A percentile compares a stretch with the other conserved stretches of the same genome.
These are phyloP conservation scores for Leucocoprinus leucothites DNA, from an alignment of 768 basidiomycete genomes.

Conservation along the genomic window DNA sequence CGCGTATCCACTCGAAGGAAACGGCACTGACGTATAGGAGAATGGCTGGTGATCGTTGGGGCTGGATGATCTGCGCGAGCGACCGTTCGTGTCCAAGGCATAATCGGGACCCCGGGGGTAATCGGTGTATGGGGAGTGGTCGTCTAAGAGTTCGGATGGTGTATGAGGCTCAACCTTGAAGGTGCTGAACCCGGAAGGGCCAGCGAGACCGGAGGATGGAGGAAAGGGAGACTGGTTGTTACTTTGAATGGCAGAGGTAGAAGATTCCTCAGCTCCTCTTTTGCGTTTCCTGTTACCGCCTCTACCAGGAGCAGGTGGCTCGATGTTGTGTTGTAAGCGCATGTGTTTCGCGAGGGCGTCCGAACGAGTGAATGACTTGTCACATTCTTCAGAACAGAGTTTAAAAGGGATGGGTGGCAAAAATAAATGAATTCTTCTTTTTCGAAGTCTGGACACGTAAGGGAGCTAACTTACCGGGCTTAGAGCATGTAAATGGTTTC, in stretches of 20 bases:
- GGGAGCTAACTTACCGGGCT: conserved; percentile 56
- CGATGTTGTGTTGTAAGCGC: conserved; percentile 82
- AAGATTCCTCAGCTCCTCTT: conserved; percentile 40
- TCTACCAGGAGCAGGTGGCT: conserved; percentile 68
- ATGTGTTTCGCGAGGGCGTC: conserved; percentile 93
- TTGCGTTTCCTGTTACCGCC: conserved; percentile 73
- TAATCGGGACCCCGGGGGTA: conserved; percentile 18
- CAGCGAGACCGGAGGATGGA: conserved; percentile 8
- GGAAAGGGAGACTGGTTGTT: not conserved
- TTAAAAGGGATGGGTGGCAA: conserved; percentile 8
- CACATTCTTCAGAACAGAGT: conserved; percentile 62
- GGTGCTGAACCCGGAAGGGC: conserved; percentile 41
- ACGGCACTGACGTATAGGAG: conserved; percentile 7
- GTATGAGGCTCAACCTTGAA: conserved; percentile 61
- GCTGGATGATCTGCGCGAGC: conserved; percentile 6
- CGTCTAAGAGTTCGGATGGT: conserved; percentile 37
- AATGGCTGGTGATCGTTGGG: conserved; percentile 6
- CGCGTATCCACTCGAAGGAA: conserved; percentile 1
- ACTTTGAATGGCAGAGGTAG: conserved; percentile 15
- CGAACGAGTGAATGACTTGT: conserved; percentile 92
- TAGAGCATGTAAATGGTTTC: conserved; percentile 83
- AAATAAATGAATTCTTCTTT: conserved; percentile 11
- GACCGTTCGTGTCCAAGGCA: conserved; percentile 17
- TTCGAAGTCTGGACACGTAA: conserved; percentile 12
- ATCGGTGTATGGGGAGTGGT: conserved; percentile 21